Evolutionary conservation across 192 early-diverging fungal species (phyloP), one percentile per base, ranked within the genome.

Genomic region (Coemansia sp.): DNA sequence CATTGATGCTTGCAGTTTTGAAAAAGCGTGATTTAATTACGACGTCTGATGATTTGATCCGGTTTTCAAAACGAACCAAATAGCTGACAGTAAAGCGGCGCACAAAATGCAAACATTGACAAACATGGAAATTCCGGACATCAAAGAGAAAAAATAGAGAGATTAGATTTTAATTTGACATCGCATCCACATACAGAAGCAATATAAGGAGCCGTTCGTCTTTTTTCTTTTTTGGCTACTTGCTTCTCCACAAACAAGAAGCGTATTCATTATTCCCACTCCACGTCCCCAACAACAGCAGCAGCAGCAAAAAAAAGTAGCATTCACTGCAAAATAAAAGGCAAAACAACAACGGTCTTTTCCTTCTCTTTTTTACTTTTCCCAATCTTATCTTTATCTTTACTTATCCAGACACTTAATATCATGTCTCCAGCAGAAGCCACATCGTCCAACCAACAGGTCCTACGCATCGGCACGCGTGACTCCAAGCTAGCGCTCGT

Each of bases 401-500:
- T 36, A 38, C 38, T 37, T 58, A 34, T 28, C 32, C 22, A 58
- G 32, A 4, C 18, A 9, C 55, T 33, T 33, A 15, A 11, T 2
- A 57, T 17, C 2, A 65, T 65, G 61, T 55, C 70, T 2, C 14
- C 33, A 38, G 58, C 39, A 11, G 12, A 28, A 37, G 8, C 34
- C 43, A 2, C 51, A 33, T n/a, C 37, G n/a, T 54, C 56, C 28
- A 5, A 33, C 18, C 14, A 35, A 6, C 28, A 9, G 32, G 39
- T 54, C 11, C 35, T 83, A 34, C 75, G 75, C 15, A 88, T 94
- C 37, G 96, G 96, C 33, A 88, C 90, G 22, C 91, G 96, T 51
- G 90, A 95, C 73, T 96, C 94, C 5, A 87, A 92, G 71, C 83
- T 98, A 3, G 96, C 96, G 1, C 87, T 98, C 66, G 86, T 92